A percentile compares a stretch with the other conserved stretches of the same genome.
phyloP scores from a whole-genome alignment of 2,329 filamentous ascomycete species.

The Pyrenophora graminea region DNA sequence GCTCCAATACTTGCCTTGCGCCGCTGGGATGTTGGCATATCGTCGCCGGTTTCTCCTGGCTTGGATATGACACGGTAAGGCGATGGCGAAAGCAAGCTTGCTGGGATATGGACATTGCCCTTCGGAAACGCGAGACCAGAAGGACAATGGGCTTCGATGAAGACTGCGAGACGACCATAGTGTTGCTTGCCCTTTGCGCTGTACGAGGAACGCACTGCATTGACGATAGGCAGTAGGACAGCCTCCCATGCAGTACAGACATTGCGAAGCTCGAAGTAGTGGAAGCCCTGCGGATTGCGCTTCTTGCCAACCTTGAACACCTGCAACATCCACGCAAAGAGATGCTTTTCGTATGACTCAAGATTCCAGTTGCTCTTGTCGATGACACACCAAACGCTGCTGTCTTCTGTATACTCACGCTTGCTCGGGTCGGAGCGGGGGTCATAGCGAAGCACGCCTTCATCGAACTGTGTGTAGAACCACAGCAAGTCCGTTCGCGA shows the following conservation, averaged over 20 bases:
- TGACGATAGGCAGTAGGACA: conserved; percentile 39
- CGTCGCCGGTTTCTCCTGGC: conserved; percentile 5
- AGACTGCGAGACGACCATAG: conserved; percentile 40
- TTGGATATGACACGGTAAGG: conserved; percentile 28
- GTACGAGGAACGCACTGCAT: conserved; percentile 36
- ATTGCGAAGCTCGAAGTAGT: conserved; percentile 35
- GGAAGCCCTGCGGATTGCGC: conserved; percentile 31
- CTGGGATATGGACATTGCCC: conserved; percentile 25
- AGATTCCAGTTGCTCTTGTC: conserved; percentile 35
- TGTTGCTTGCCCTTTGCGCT: conserved; percentile 29
- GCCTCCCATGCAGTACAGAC: conserved; percentile 35
- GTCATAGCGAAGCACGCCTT: conserved; percentile 34
- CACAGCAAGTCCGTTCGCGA: conserved; percentile 32
- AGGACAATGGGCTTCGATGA: conserved; percentile 34
- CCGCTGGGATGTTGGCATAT: background rate
- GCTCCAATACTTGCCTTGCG: conserved; percentile 2
- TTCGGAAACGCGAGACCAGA: conserved; percentile 40
- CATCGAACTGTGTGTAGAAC: conserved; percentile 41
- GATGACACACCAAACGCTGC: conserved; percentile 21
- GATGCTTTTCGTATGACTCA: conserved; percentile 37
- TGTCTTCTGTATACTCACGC: conserved; percentile 16
- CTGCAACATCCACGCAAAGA: conserved; percentile 42
- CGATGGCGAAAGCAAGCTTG: conserved; percentile 20
- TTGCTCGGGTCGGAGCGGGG: conserved; percentile 22
- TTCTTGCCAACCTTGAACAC: conserved; percentile 39